These are phyloP conservation scores for Eucalyptus curtisii DNA, from an alignment of 345 rosid genomes.

Conservation along the genomic window DNA sequence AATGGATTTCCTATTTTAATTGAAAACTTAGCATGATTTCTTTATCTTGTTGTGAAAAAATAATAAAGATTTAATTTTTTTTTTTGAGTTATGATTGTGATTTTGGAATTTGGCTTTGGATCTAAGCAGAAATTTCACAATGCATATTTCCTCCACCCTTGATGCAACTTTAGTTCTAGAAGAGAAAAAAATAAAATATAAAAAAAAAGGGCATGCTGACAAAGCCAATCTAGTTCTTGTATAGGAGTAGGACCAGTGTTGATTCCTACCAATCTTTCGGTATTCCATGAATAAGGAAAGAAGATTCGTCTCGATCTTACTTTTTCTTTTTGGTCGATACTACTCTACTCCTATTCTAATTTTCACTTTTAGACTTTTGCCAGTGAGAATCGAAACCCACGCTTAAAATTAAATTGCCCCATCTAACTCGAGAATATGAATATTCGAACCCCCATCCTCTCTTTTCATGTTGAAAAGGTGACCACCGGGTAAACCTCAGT, in stretches of 20 bases:
- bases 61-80: background rate
- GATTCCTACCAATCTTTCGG: background rate
- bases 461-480: too few relatives aligned
- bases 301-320: fast-evolving
- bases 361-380: too few relatives aligned
- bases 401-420: fast-evolving
- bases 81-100: background rate
- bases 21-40: background rate
- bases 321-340: too few relatives aligned
- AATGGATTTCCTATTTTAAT: background rate
- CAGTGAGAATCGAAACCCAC: too few relatives aligned
- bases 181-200: background rate
- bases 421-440: too few relatives aligned
- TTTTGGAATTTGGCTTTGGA: background rate
- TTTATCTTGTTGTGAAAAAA: background rate
- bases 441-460: too few relatives aligned
- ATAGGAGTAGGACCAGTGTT: background rate
- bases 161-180: background rate
- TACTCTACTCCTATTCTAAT: too few relatives aligned
- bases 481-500: too few relatives aligned
- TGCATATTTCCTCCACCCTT: background rate
- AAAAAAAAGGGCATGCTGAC: background rate
- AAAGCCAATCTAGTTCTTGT: background rate
- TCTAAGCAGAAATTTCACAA: background rate
- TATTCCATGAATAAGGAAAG: too few relatives aligned